A percentile compares a stretch with the other conserved stretches of the same genome.
Conservation (phyloP, 2,329 filamentous ascomycete genomes). For the Fusarium chaquense region DNA sequence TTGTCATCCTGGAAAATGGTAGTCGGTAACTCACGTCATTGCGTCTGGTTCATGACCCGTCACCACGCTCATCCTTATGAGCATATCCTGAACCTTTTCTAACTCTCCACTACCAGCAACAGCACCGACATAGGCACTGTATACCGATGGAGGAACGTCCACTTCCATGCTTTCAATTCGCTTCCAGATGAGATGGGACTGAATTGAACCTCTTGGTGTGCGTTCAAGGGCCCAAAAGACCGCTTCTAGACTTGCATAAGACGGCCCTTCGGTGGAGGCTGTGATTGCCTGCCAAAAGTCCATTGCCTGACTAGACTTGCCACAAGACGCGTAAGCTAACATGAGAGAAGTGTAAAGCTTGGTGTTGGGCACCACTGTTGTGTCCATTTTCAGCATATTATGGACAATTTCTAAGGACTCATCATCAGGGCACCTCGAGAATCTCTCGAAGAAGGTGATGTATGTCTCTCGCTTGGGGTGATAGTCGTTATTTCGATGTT, state of each 20-base stretch:
- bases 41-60: conserved; percentile 75
- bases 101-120: conserved; percentile 79
- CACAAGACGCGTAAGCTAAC: conserved; percentile 82
- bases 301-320: conserved; percentile 73
- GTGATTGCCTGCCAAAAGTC: conserved; percentile 88
- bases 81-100: conserved; percentile 73
- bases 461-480: conserved; percentile 82
- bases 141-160: conserved; percentile 78
- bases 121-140: conserved; percentile 80
- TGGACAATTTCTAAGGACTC: conserved; percentile 81
- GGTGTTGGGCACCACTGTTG: conserved; percentile 81
- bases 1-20: not conserved
- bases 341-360: conserved; percentile 86
- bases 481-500: conserved; percentile 71
- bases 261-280: conserved; percentile 86
- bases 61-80: conserved; percentile 74
- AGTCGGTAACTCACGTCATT: conserved; percentile 73
- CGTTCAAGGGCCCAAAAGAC: conserved; percentile 83
- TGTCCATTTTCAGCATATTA: conserved; percentile 95
- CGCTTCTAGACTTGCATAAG: conserved; percentile 82
- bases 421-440: conserved; percentile 66
- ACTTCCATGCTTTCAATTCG: conserved; percentile 81
- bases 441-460: conserved; percentile 79
- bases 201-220: conserved; percentile 67
- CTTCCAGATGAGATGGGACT: conserved; percentile 76